Evolutionary conservation across 345 rosid genomes (phyloP).

Genomic region (Heritiera fomes): DNA sequence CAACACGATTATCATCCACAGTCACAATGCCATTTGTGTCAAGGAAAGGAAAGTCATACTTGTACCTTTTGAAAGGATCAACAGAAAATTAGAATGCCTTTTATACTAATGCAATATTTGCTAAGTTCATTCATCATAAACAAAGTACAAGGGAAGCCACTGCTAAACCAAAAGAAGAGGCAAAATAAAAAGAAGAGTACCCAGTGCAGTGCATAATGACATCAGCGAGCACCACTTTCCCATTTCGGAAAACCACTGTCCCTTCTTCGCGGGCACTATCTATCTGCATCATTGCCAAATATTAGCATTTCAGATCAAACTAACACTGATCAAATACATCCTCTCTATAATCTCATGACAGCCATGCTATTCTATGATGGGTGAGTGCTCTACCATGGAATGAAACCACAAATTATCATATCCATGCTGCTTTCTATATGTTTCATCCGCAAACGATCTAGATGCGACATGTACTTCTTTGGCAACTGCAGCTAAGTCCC

Average conservation of each 20-base stretch:
- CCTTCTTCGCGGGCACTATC: slow-evolving; percentile 61
- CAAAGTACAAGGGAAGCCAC: not conserved
- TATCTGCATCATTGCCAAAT: slow-evolving; percentile 49
- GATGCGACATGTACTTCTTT: slow-evolving; percentile 81
- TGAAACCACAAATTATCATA: slow-evolving; percentile 66
- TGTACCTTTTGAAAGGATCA: slow-evolving; percentile 53
- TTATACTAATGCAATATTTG: not conserved
- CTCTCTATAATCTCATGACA: slow-evolving; percentile 5
- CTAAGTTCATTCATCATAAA: not conserved
- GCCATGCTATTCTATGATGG: slow-evolving; percentile 5
- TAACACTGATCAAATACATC: not conserved
- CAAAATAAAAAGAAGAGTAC: slow-evolving; percentile 33
- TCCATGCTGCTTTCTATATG: slow-evolving; percentile 42
- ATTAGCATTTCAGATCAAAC: slow-evolving; percentile 21
- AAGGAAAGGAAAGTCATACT: slow-evolving; percentile 81
- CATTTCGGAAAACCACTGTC: slow-evolving; percentile 55
- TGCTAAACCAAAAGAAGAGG: not conserved
- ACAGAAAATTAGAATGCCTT: not conserved
- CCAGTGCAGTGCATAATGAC: slow-evolving; percentile 83
- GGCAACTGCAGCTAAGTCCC: slow-evolving; percentile 65
- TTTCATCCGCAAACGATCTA: slow-evolving; percentile 53
- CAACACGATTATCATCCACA: slow-evolving; percentile 72
- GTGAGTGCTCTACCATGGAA: slow-evolving; percentile 64
- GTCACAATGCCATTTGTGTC: slow-evolving; percentile 62
- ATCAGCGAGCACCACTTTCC: slow-evolving; percentile 48